These are phyloP conservation scores for Actinomortierella wolfii DNA, from an alignment of 371 early-diverging fungal genomes.

Conservation along the genomic window DNA sequence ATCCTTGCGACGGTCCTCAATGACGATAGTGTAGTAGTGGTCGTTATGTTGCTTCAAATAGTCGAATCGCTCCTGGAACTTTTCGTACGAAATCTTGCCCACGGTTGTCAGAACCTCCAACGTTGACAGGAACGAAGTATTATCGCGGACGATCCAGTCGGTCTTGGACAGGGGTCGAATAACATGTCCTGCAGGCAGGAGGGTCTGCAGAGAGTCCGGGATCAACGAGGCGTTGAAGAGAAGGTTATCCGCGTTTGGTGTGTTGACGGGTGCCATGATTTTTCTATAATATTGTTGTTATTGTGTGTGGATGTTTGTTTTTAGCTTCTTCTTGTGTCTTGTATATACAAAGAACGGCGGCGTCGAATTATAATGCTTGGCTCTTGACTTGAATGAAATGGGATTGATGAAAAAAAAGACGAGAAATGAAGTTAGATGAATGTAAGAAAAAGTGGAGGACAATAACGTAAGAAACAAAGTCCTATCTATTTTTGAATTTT, in stretches of 20 bases:
- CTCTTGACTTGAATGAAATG: too few species aligned
- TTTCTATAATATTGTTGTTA: too few species aligned
- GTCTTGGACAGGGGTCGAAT: constrained; percentile 80
- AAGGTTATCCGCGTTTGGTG: constrained; percentile 20
- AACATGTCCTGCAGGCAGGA: constrained; percentile 79
- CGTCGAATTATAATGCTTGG: too few species aligned
- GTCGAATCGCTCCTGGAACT: constrained; percentile 29
- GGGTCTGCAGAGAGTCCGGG: constrained; percentile 70
- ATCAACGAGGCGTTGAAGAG: constrained; percentile 81
- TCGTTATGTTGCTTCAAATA: constrained; percentile 34
- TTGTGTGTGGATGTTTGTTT: too few species aligned
- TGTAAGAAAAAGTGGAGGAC: too few species aligned
- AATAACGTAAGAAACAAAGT: too few species aligned
- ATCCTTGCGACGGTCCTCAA: constrained; percentile 63
- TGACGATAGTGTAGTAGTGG: constrained; percentile 85
- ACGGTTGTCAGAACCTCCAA: constrained; percentile 45
- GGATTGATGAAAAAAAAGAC: too few species aligned
- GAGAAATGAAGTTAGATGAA: too few species aligned
- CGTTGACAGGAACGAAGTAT: constrained; percentile 58
- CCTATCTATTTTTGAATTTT: too few species aligned
- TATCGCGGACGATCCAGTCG: constrained; percentile 70
- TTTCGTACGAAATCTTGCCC: constrained; percentile 27
- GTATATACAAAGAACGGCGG: too few species aligned
- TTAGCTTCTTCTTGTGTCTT: too few species aligned
- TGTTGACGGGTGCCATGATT: too few species aligned